Evolutionary conservation across 2,329 filamentous ascomycete genomes (phyloP).

Genomic region (Ceratocystis huliohia): DNA sequence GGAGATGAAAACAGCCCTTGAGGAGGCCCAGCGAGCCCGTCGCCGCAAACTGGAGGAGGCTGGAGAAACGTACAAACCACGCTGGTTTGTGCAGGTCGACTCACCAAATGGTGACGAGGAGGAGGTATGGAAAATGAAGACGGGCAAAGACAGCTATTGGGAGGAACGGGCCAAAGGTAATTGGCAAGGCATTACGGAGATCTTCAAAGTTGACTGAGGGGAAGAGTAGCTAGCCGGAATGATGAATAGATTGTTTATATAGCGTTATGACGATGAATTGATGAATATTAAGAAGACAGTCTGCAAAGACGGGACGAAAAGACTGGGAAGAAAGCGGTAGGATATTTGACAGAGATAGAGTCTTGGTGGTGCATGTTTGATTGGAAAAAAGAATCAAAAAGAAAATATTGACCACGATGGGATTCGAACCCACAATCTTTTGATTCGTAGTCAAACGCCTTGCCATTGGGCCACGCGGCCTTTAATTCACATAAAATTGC

Average conservation of each 20-base stretch:
- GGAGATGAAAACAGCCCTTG: conserved; percentile 65
- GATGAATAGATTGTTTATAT: not conserved
- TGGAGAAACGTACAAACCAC: conserved; percentile 59
- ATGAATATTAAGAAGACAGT: not conserved
- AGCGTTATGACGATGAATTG: conserved; percentile 10
- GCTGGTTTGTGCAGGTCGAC: conserved; percentile 72
- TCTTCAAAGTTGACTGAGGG: conserved; percentile 31
- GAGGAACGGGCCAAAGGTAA: conserved; percentile 59
- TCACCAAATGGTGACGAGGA: conserved; percentile 41
- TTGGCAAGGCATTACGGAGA: conserved; percentile 48
- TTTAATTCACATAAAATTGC: not conserved
- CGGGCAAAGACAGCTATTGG: conserved; percentile 85
- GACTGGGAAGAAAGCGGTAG: not conserved
- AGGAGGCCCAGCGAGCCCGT: conserved; percentile 70
- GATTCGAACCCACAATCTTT: conserved; percentile 21
- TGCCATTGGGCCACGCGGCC: conserved; percentile 21
- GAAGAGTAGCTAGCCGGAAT: not conserved
- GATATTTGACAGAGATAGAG: too few relatives aligned
- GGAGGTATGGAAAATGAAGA: conserved; percentile 63
- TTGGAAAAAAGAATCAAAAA: not conserved
- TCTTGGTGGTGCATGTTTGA: not conserved
- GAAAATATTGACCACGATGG: conserved; percentile 17
- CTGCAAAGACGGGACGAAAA: not conserved
- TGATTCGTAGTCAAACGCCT: conserved; percentile 22
- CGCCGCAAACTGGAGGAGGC: conserved; percentile 62